Conservation (phyloP, 1,139 yeast species). For the Taphrina flavorubra region DNA sequence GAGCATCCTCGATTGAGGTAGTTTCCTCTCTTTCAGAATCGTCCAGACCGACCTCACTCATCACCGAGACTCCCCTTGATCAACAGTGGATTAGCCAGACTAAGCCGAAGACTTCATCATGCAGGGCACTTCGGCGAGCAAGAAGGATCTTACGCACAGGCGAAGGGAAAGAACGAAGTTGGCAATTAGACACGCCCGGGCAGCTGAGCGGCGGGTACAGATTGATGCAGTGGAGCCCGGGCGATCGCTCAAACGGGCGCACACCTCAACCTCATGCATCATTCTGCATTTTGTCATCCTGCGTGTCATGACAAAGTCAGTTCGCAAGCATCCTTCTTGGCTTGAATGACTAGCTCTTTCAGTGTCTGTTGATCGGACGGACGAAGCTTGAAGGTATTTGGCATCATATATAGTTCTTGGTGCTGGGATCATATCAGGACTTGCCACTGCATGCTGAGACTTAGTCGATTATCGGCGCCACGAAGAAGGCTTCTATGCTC, state of each 20-base stretch:
- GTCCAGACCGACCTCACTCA: constrained; percentile 21
- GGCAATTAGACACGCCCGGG: not conserved
- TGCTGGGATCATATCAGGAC: not conserved
- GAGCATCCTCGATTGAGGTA: constrained; percentile 5
- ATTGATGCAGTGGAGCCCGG: not conserved
- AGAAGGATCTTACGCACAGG: not conserved
- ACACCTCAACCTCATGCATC: not conserved
- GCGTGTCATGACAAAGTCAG: no score
- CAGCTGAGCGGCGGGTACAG: not conserved
- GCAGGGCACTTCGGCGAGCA: no score
- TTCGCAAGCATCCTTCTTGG: not conserved
- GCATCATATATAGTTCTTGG: no score
- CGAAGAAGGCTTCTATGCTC: not conserved
- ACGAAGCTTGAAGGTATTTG: not conserved
- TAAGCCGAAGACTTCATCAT: no score
- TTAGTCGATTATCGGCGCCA: not conserved
- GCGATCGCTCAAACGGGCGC: not conserved
- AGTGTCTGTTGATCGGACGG: not conserved
- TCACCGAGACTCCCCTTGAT: not conserved
- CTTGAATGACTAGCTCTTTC: not conserved
- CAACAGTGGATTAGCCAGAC: not conserved
- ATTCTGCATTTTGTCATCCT: not conserved
- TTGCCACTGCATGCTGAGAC: constrained; percentile 26
- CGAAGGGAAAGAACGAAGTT: constrained; percentile 8
- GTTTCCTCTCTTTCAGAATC: constrained; percentile 17